Evolutionary conservation across 176 grass and related monocot genomes (phyloP), one percentile per base, ranked within the genome.

Genomic region (Saccharum spontaneum): DNA sequence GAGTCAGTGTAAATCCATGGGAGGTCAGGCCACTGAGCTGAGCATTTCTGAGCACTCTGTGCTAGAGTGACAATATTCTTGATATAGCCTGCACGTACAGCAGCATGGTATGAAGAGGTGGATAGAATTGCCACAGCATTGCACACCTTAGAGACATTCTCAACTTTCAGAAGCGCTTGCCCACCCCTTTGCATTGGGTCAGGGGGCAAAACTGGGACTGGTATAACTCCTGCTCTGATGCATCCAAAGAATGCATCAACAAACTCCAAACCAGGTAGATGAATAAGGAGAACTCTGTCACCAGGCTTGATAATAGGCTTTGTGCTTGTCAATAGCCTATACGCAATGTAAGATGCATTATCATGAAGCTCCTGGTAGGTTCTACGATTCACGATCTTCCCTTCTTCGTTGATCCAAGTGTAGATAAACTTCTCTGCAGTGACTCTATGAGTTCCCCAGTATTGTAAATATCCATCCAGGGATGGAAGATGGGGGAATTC

Each of bases 361-460:
- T 81, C 67, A 85, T 89, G 76, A 66, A 94, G 92, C 73, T 94
- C 92, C 23, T 83, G 72, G 30, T 87, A 91, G 84, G 92, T 94
- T 84, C 92, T 89, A 66, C 48, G 83, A 70, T 91, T 89, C 86
- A 94, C 65, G 78, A 85, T 60, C 36, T 85, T 83, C 41, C 92
- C 92, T 79, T 94, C 87, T 72, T 94, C 92, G 79, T 91, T 91
- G 79, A 91, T 89, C 92, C 92, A 94, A 79, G 83, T 85, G 68
- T 91, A 94, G 39, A 94, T 71, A 44, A 83, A 65, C 39, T 89
- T 91, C 41, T 84, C 73, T 43, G 64, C 44, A 6, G 86, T 94
- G 60, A 71, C 62, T 65, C 65, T 81, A 63, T 89, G 86, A 87
- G 86, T 94, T 78, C 86, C 92, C 92, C 92, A 94, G 71, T 91